Conservation (phyloP, 176 grass and related monocot species). For the Microstegium vimineum region DNA sequence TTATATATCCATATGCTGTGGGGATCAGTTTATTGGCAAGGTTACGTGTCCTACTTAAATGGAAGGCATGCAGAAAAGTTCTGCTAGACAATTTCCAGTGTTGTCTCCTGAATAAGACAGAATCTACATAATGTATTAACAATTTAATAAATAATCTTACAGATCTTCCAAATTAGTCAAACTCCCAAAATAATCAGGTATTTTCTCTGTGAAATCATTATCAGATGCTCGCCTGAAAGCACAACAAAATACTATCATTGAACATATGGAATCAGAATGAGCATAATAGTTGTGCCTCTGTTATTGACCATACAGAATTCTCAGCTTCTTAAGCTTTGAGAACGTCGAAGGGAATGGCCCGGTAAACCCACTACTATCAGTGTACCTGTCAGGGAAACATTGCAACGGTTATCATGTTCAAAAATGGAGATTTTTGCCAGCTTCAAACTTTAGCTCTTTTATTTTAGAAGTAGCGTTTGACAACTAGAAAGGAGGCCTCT, state of each 20-base stretch:
- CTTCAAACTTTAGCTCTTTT: background rate
- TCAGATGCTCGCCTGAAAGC: constrained; percentile 6
- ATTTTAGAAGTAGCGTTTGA: background rate
- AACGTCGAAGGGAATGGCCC: constrained; percentile 57
- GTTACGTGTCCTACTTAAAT: background rate
- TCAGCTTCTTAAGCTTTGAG: constrained; percentile 50
- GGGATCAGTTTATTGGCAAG: background rate
- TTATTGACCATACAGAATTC: constrained; percentile 26
- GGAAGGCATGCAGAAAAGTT: background rate
- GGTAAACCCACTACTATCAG: constrained; percentile 55
- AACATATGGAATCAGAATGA: background rate
- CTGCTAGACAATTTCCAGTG: background rate
- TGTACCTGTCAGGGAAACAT: constrained; percentile 48
- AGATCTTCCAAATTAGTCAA: background rate
- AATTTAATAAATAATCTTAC: constrained; percentile 11
- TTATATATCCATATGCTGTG: background rate
- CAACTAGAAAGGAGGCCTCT: background rate
- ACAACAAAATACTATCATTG: background rate
- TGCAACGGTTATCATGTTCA: background rate
- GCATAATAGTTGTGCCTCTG: background rate
- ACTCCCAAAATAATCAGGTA: constrained; percentile 13
- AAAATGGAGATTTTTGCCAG: background rate
- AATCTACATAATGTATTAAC: background rate
- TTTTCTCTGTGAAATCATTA: constrained; percentile 15
- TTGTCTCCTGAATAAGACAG: background rate